phyloP scores from a whole-genome alignment of 176 grass and related monocot genomes.

The Triticum monococcum region DNA sequence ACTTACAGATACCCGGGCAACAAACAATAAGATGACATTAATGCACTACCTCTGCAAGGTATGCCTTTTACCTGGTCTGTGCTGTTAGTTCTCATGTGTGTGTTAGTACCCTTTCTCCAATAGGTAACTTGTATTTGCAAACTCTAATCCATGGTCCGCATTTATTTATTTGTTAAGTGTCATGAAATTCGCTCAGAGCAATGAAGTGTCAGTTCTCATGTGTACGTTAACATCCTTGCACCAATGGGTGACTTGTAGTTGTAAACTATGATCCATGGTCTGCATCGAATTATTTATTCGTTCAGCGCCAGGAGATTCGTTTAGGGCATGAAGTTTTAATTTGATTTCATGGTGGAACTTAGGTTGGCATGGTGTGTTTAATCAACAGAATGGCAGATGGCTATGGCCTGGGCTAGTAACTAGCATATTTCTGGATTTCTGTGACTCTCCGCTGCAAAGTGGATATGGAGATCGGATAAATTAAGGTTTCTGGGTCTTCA shows the following conservation, averaged over 20 bases:
- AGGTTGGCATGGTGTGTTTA: not conserved
- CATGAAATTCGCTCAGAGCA: too few relatives aligned
- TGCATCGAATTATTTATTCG: not conserved
- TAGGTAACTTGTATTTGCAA: not conserved
- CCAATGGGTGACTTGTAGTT: constrained; percentile 3
- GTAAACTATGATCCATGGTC: not conserved
- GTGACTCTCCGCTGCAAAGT: not conserved
- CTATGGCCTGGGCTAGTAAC: not conserved
- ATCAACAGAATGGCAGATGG: not conserved
- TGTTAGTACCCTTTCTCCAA: constrained; percentile 18
- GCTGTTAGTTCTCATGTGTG: constrained; percentile 19
- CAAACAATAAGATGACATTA: constrained; percentile 96
- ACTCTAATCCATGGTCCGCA: not conserved
- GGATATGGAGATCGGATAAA: constrained; percentile 2
- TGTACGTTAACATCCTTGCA: too few relatives aligned
- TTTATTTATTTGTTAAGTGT: constrained; percentile 5
- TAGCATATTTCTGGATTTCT: not conserved
- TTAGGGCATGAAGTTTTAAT: not conserved
- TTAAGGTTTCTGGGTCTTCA: not conserved
- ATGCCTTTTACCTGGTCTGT: constrained; percentile 33
- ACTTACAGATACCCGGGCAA: constrained; percentile 98
- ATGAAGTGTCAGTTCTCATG: not conserved
- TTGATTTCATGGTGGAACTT: not conserved
- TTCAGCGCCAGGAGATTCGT: not conserved
- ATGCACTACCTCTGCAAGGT: constrained; percentile 99